Base-by-base conservation (phyloP, 2,329 filamentous ascomycete species). In the Cladorrhinum sp. region DNA sequence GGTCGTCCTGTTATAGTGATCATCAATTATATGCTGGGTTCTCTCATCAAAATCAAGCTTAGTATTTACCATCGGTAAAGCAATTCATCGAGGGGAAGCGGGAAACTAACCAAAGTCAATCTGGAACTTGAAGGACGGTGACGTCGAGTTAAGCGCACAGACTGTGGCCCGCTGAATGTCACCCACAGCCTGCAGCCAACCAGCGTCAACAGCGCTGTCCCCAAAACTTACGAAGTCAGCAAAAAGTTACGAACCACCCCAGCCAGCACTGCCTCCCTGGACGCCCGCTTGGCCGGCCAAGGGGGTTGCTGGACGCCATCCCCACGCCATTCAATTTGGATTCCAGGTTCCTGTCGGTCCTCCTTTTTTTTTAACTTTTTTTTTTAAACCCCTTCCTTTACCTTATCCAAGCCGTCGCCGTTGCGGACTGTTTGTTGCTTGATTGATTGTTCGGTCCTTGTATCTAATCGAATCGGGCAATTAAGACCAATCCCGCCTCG, bases 101-200 rank as follows among this genome's bases (percentile, higher is more conserved):
- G 32, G 9, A 36, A 13, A 36, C 32, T 36, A 36, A 13, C 12
- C 4, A 36, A 36, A 36, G 32, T 36, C 32, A 36, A 36, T 36
- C 32, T 36, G 32, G 32, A 36, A 36, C 32, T 36, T 36, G 32
- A 36, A 36, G 16, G 32, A 36, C 32, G 10, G 41, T 45, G 41
- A 45, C 41, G 41, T 45, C 41, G 41, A n/a, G 41, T 45, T 57
- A 52, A 51, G 22, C 24, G 13, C 22, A 48, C 53, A 57, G 58
- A 27, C 27, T 32, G 41, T 18, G 24, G 50, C 49, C 24, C 38
- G 18, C 38, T 9, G 41, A 22, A 41, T 45, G 41, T 38, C 25
- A 24, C 29, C 49, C 13, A 18, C 25, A n/a, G n/a, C 41, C 20
- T 12, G 23, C 23, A 57, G 55, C 60, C 60, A 59, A 62, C 53